Evolutionary conservation across 2,329 filamentous ascomycete species (phyloP), one percentile per base, ranked within the genome.

Genomic region (Diaporthe vexans): DNA sequence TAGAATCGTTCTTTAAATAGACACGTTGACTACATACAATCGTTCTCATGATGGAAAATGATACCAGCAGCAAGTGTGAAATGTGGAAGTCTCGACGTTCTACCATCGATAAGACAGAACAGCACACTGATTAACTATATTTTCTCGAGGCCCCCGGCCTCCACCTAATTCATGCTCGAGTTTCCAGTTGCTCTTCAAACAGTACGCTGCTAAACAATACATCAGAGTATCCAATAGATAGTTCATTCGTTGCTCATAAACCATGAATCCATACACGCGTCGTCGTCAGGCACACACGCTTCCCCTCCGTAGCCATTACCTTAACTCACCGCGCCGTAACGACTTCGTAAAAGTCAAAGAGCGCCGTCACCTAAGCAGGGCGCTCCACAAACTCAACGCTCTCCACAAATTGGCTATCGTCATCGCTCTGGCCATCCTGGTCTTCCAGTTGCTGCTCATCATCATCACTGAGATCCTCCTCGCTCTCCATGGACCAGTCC

Each of bases 401-500:
- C n/a, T 61, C 69, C 15, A 48, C 69, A 4, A 51, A 37, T 10
- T 70, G 43, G 35, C 59, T 58, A 4, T 74, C 46, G 26, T 80
- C 81, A 69, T 82, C 80, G 3, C 82, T 81, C 46, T 76, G 77
- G n/a, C 78, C 51, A 15, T 80, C 80, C 40, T 81, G 82, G 4
- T 82, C 84, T 10, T 86, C 86, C 11, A 33, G 48, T 51, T 67
- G 54, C 21, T 68, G 35, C 33, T 80, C 81, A 63, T 81, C 80
- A 26, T 80, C 80, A 11, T 80, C 81, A 29, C 81, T 81, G 3
- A 76, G 77, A 26, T 78, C 51, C 26, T 80, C 80, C 11, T 86
- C 86, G 17, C 40, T 43, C 59, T 88, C 87, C 0, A 87, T 80
- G 0, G 86, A 86, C 85, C 92, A 92, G 81, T 97, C 94, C 69